Base-by-base conservation (phyloP, 179 eudicot species). In the Actinidia chinensis region DNA sequence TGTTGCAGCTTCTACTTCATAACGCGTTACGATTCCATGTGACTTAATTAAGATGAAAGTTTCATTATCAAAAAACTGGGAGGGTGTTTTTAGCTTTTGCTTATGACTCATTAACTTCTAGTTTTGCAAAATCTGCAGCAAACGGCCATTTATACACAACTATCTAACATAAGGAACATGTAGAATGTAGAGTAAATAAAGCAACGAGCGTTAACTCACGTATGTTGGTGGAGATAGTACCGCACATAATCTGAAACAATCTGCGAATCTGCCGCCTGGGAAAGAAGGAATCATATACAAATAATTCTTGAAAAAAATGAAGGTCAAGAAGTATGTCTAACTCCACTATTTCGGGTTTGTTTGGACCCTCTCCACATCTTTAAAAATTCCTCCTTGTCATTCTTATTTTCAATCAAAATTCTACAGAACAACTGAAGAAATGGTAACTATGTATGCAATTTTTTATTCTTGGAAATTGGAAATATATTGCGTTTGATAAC, bases 221-320 rank as follows among this genome's bases (percentile, higher is more conserved):
- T 96, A 88, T 94, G 99, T 77, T 96, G 99, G 82, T 94, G 96
- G 79, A 96, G 97, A 85, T 88, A 92, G 83, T 93, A 86, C 20
- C 99, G 91, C 40, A 94, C 99, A 81, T 96, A 96, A 80, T 96
- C 99, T 40, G 99, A 91, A 67, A 94, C 90, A 79, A 96, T 82
- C 78, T 96, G 99, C 7, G 99, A 89, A 84, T 96, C 99, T 60
- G 98, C 99, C 69, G 99, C 99, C 99, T 94, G 91, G 71, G 85
- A 75, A 78, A 76, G 77, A 40, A 82, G 42, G 68, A 13, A 17
- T 12, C 1, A 73, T 40, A 5, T 5, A 56, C 13, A 48, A 70
- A 47, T 23, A 70, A 50, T n/a, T 33, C 51, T 12, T 5, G 10
- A 68, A 12, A 70, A 48, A 22, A 1, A 2, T 23, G 5, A 50